Conservation (phyloP, 805 yeast genomes). For the Candida gorgasii region DNA sequence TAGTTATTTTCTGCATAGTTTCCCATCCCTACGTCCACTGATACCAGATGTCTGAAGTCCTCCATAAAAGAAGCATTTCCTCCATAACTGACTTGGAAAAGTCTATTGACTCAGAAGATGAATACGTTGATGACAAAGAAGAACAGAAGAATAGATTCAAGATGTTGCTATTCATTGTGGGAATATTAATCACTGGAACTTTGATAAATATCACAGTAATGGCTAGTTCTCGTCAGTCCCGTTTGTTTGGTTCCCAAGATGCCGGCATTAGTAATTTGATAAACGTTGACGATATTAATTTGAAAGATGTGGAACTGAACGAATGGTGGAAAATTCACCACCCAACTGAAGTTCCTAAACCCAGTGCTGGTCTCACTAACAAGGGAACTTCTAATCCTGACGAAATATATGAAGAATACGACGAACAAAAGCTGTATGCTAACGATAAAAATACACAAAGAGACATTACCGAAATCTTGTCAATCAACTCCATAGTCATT, state of each 20-base stretch:
- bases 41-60: conserved; percentile 1
- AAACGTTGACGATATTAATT: conserved; percentile 13
- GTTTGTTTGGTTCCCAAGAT: conserved; percentile 3
- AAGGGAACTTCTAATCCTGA: not conserved
- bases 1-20: no score
- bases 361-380: conserved; percentile 2
- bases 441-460: conserved; percentile 14
- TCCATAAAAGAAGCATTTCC: conserved; percentile 15
- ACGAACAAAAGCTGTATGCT: conserved; percentile 6
- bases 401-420: conserved; percentile 6
- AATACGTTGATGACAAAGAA: not conserved
- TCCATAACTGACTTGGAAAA: conserved; percentile 11
- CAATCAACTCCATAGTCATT: conserved; percentile 30
- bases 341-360: conserved; percentile 3
- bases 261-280: conserved; percentile 8
- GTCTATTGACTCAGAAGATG: not conserved
- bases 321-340: conserved; percentile 16
- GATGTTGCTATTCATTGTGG: conserved; percentile 9
- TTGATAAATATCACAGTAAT: conserved; percentile 11
- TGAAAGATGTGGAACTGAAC: conserved; percentile 9
- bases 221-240: not conserved
- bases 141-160: conserved; percentile 1
- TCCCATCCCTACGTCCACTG: no score
- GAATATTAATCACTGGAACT: conserved; percentile 12
- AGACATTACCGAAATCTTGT: conserved; percentile 35